Evolutionary conservation across 208 protist genomes (phyloP).

Genomic region (Balamuthia mandrillaris): DNA sequence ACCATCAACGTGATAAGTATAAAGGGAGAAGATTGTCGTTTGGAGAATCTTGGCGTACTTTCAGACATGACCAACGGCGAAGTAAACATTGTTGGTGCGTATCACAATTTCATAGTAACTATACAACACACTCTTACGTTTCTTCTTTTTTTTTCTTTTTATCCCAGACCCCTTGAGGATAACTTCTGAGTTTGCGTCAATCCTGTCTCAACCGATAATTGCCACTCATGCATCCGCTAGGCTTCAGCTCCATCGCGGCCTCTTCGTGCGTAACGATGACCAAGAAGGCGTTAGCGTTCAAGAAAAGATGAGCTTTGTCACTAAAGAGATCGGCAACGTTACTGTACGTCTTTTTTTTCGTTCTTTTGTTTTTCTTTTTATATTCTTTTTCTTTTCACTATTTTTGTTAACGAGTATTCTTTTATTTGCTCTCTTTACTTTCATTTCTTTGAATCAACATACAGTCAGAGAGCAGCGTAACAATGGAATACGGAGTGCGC

Average conservation of each 20-base stretch:
- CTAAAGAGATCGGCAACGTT: too few species aligned
- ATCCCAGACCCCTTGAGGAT: background rate
- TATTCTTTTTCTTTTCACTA: too few species aligned
- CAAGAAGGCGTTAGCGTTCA: background rate
- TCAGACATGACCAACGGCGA: conserved; percentile 21
- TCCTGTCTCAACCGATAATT: conserved; percentile 31
- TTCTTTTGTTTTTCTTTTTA: too few species aligned
- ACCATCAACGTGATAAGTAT: conserved; percentile 3
- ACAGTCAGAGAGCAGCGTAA: background rate
- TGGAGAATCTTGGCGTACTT: conserved; percentile 27
- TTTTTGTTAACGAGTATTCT: too few species aligned
- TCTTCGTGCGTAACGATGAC: background rate
- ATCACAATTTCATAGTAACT: background rate
- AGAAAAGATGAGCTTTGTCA: too few species aligned
- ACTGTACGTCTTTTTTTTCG: too few species aligned
- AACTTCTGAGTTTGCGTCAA: conserved; percentile 2
- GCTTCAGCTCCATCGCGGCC: conserved; percentile 5
- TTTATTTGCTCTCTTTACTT: too few species aligned
- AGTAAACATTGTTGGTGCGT: conserved; percentile 13
- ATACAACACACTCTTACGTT: background rate
- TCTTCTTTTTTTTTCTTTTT: background rate
- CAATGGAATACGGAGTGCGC: conserved; percentile 6
- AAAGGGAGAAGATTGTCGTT: conserved; percentile 2
- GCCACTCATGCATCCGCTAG: background rate
- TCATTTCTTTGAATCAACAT: too few species aligned